These are phyloP conservation scores for Carpinus fangiana DNA, from an alignment of 306 rosid species.

Conservation along the genomic window DNA sequence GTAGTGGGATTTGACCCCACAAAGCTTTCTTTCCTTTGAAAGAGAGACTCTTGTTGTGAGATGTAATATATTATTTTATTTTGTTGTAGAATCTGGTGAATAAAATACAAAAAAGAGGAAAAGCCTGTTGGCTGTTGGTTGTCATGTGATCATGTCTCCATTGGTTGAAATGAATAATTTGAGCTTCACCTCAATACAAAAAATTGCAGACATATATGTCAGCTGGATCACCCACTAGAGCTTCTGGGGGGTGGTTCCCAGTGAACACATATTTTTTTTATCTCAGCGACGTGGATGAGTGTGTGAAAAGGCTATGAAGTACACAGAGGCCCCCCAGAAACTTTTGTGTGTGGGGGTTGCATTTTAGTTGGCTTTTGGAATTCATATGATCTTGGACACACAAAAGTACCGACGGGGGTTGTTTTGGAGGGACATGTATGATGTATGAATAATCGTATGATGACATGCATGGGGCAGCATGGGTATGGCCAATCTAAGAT, in stretches of 20 bases:
- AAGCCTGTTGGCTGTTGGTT: constrained; percentile 24
- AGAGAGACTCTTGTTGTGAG: constrained; percentile 8
- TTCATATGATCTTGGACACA: not conserved
- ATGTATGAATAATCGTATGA: no score
- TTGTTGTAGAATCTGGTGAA: constrained; percentile 24
- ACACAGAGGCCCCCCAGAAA: not conserved
- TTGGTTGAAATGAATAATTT: constrained; percentile 23
- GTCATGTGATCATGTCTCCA: constrained; percentile 35
- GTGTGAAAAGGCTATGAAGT: constrained; percentile 14
- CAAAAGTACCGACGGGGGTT: not conserved
- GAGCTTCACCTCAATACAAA: constrained; percentile 23
- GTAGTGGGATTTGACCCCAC: not conserved
- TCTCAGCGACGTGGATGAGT: constrained; percentile 26
- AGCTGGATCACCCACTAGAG: constrained; percentile 26
- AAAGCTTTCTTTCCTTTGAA: constrained; percentile 6
- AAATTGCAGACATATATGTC: constrained; percentile 26
- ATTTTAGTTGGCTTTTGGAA: constrained; percentile 25
- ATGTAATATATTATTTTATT: constrained; percentile 20
- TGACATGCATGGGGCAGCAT: not conserved
- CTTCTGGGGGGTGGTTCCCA: constrained; percentile 17
- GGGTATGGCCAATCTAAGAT: constrained; percentile 3
- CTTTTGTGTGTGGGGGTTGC: constrained; percentile 22
- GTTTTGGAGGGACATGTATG: not conserved
- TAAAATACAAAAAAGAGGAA: constrained; percentile 28
- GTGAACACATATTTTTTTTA: not conserved